Evolutionary conservation across 306 rosid species (phyloP), one percentile per base, ranked within the genome.

Genomic region (Medicago truncatula): DNA sequence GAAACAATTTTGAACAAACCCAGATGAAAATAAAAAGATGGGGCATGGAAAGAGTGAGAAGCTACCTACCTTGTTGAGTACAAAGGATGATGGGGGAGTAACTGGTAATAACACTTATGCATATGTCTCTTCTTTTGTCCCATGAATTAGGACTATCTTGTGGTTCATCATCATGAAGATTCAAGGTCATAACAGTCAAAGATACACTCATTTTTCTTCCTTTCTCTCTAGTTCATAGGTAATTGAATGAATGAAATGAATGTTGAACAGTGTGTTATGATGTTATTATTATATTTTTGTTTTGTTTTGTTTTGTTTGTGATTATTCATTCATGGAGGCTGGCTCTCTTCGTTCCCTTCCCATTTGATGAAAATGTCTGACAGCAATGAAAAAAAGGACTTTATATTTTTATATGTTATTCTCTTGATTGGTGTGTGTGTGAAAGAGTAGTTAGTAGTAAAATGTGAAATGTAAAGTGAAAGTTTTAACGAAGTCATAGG

Each of bases 71-170:
- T 92, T 90, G 99, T 59, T 95, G 97, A 57, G 96, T 95, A 68
- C 99, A 95, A 20, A 95, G 97, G 78, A 95, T 89, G 67, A 84
- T 84, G 15, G 99, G 99, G 59, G 90, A 92, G 85, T 92, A 89
- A 68, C 86, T 90, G 52, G 97, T 87, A 38, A 95, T 80, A 60
- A 95, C 97, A 34, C 97, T 90, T 1, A 95, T 77, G 47, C 99
- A 95, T 78, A 96, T 80, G 77, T 89, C 99, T 84, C 91, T 89
- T 73, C 98, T 89, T 87, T 90, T 96, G 70, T 88, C 98, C 99
- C 99, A 96, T 2, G 97, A 90, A 86, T 96, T 88, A 39, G 99
- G 91, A 76, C 98, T 89, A 18, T 96, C 99, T 25, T 80, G 82
- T 9, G 85, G 85, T 75, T 92, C 87, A 87, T 96, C 96, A 52